Evolutionary conservation across 306 rosid species (phyloP).

Genomic region (Quercus variabilis): DNA sequence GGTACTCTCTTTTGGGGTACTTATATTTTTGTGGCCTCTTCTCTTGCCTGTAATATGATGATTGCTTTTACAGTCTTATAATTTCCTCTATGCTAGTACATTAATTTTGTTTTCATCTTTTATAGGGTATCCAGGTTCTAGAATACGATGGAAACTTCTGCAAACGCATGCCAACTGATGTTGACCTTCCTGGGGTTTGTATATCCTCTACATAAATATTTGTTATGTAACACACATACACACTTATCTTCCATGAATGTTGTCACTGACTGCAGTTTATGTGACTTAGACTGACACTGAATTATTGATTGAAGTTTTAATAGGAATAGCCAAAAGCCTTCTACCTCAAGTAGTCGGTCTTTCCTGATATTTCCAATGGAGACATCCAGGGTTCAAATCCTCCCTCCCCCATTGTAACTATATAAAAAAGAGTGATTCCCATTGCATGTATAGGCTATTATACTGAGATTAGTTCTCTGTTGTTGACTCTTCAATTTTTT

Average conservation of each 20-base stretch:
- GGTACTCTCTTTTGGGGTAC: slow-evolving; percentile 40
- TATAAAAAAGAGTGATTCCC: background rate
- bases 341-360: too few relatives aligned
- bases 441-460: background rate
- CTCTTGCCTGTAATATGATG: background rate
- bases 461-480: too few relatives aligned
- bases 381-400: too few relatives aligned
- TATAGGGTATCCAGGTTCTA: slow-evolving; percentile 91
- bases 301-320: too few relatives aligned
- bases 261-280: background rate
- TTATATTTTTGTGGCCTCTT: background rate
- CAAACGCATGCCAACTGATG: slow-evolving; percentile 92
- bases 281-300: too few relatives aligned
- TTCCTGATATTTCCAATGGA: too few relatives aligned
- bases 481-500: background rate
- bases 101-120: slow-evolving; percentile 17
- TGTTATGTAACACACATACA: background rate
- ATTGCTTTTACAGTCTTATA: background rate
- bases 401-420: too few relatives aligned
- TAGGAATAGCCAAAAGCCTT: too few relatives aligned
- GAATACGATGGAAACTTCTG: slow-evolving; percentile 90
- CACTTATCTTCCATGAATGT: background rate
- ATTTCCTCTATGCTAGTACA: slow-evolving; percentile 8
- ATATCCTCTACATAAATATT: slow-evolving; percentile 21
- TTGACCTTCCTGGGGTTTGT: slow-evolving; percentile 93